Evolutionary conservation across 2,329 filamentous ascomycete genomes (phyloP), one percentile per base, ranked within the genome.

Genomic region (Ophiostoma triangulosporum): DNA sequence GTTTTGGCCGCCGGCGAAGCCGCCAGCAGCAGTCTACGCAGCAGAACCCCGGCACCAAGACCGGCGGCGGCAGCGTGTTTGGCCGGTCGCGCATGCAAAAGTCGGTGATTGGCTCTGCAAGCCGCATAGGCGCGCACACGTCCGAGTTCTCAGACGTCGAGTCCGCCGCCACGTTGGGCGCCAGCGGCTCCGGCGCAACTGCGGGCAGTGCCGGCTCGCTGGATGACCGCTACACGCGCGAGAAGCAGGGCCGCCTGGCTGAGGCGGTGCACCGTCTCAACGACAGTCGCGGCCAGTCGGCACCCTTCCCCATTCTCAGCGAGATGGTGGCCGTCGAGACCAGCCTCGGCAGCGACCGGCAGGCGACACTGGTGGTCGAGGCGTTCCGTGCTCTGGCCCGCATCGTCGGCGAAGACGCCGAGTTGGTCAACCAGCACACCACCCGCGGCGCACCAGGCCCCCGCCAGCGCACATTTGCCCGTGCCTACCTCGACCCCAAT

Each of bases 81-180:
- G 77, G 76, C 52, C 73, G 73, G 54, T 88, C 88, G 12, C 80
- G 75, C 51, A 73, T 94, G 62, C 83, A 86, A 55, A 86, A 84
- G 61, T 95, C 91, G 9, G 85, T 96, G 52, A 93, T 97, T 65
- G 91, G 91, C 48, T 81, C 83, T 26, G 82, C 88, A 12, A 84
- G 78, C 61, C 76, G 78, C 57, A 79, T 85, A 55, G 81, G 84
- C 31, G 70, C 76, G 15, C 80, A 88, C 58, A 70, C 77, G 52
- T 64, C 77, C 31, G 76, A 81, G 54, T 89, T 90, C 62, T 76
- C 81, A 15, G 86, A 91, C 60, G 73, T 85, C 9, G 76, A 82
- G 53, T 76, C 80, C 46, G 73, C 74, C 43, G 76, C 73, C 32
- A 74, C 75, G 50, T 69, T 69, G 38, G 27, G 22, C 36, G 38